Evolutionary conservation across 1,284 basidiomycete species (phyloP), one percentile per base, ranked within the genome.

Genomic region (Sporisorium scitamineum): DNA sequence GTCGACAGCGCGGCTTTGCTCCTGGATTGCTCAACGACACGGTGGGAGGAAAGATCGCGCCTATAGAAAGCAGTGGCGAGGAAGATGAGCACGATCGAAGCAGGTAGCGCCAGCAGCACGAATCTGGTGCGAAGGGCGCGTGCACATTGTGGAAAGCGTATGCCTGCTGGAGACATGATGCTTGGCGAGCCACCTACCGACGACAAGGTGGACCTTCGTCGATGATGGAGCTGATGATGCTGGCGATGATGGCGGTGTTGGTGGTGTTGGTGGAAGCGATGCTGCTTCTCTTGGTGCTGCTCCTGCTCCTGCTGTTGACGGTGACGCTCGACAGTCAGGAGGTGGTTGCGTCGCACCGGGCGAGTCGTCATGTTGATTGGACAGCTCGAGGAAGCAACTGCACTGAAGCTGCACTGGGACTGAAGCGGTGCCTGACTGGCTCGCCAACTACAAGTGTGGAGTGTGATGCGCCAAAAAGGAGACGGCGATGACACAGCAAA

Each of bases 61-160:
- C 47, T 6, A 27, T 63, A 59, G 41, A 39, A 55, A 2, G 32
- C 56, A 14, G 6, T 37, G 5, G 66, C 60, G 47, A 70, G 42
- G 18, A 60, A 63, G 53, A 70, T 5, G 13, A 70, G 56, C 26
- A 52, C 60, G 11, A 63, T 26, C 29, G 63, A 42, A 11, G 47
- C 67, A 22, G 67, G 48, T 5, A 62, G 27, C 0, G 56, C 67
- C 41, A 70, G 44, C 2, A 70, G 48, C 47, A 63, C 57, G 26
- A 63, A 47, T 26, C 61, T 47, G 2, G 47, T 59, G 18, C 61
- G 61, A 1, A 59, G 54, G 8, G 44, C 39, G 16, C 57, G 67
- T 22, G 59, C 6, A 5, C 50, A 31, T 13, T 22, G 45, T 18
- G 24, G 24, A 4, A 51, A 53, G 41, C 41, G 24, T 4, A 20